These are phyloP conservation scores for Rhizopogon salebrosus DNA, from an alignment of 768 basidiomycete genomes.

Conservation along the genomic window DNA sequence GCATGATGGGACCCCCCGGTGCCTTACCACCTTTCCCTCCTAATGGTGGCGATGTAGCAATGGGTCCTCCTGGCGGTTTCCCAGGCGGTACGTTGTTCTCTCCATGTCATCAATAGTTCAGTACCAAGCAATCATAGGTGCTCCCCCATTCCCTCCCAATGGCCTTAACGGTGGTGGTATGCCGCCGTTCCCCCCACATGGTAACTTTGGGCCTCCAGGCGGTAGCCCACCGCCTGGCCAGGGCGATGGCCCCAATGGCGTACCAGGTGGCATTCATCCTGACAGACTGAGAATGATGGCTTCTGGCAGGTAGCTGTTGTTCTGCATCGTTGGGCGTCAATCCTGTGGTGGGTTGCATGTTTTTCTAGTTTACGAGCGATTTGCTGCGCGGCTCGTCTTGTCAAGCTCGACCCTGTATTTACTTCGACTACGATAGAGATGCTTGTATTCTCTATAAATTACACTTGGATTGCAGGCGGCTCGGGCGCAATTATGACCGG, in stretches of 20 bases:
- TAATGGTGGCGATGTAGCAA: conserved; percentile 23
- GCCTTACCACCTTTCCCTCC: conserved; percentile 76
- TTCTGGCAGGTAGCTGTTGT: conserved; percentile 19
- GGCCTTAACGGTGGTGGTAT: conserved; percentile 14
- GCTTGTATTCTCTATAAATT: no score
- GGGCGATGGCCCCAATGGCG: conserved; percentile 24
- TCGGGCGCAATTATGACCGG: no score
- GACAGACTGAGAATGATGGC: conserved; percentile 81
- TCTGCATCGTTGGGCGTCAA: not conserved
- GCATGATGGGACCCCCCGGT: conserved; percentile 48
- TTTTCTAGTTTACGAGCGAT: no score
- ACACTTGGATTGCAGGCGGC: no score
- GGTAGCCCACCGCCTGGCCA: conserved; percentile 37
- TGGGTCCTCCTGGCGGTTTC: conserved; percentile 45
- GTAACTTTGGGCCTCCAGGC: conserved; percentile 33
- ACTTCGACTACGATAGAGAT: no score
- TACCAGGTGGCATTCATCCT: conserved; percentile 76
- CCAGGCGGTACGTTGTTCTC: conserved; percentile 37
- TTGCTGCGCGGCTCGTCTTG: no score
- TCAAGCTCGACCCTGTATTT: no score
- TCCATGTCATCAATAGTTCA: not conserved
- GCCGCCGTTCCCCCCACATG: conserved; percentile 26
- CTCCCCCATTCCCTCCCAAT: conserved; percentile 51
- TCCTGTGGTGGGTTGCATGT: not conserved
- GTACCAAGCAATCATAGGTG: conserved; percentile 19